Percentiles rank a stretch among this genome's conserved stretches.
These are phyloP conservation scores for Andrographis paniculata DNA, from an alignment of 305 asterid genomes.

Conservation along the genomic window DNA sequence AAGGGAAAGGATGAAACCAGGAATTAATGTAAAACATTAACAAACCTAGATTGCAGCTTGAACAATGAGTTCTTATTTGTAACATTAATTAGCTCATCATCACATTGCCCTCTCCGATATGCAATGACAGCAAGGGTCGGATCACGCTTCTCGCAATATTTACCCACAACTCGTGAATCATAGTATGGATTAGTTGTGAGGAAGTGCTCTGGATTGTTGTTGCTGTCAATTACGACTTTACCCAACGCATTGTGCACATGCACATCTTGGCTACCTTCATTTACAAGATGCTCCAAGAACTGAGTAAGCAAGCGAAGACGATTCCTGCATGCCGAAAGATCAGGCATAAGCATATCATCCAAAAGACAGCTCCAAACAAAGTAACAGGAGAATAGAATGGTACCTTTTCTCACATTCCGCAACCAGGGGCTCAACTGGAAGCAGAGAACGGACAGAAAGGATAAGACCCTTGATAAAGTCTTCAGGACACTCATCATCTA, in stretches of 20 bases:
- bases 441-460: constrained; percentile 94
- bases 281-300: constrained; percentile 99
- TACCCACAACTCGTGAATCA: constrained; percentile 98
- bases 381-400: constrained; percentile 2
- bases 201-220: constrained; percentile 97
- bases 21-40: constrained; percentile 16
- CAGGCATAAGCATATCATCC: constrained; percentile 13
- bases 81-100: constrained; percentile 91
- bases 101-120: constrained; percentile 95
- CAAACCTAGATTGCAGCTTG: constrained; percentile 94
- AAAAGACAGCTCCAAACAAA: constrained; percentile 5
- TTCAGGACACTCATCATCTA: constrained; percentile 99
- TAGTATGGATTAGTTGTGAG: constrained; percentile 97
- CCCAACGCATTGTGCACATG: constrained; percentile 99
- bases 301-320: constrained; percentile 98
- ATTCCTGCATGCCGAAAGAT: constrained; percentile 49
- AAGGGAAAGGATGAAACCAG: too few species aligned
- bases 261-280: constrained; percentile 99
- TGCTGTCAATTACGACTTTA: constrained; percentile 93
- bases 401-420: constrained; percentile 99
- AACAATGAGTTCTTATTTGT: constrained; percentile 93
- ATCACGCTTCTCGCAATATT: constrained; percentile 98
- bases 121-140: constrained; percentile 99
- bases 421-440: constrained; percentile 99
- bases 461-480: constrained; percentile 97